Percentiles rank a stretch among this genome's conserved stretches.
These are phyloP conservation scores for Acaromyces ingoldii DNA, from an alignment of 1,284 basidiomycete genomes.

Conservation along the genomic window DNA sequence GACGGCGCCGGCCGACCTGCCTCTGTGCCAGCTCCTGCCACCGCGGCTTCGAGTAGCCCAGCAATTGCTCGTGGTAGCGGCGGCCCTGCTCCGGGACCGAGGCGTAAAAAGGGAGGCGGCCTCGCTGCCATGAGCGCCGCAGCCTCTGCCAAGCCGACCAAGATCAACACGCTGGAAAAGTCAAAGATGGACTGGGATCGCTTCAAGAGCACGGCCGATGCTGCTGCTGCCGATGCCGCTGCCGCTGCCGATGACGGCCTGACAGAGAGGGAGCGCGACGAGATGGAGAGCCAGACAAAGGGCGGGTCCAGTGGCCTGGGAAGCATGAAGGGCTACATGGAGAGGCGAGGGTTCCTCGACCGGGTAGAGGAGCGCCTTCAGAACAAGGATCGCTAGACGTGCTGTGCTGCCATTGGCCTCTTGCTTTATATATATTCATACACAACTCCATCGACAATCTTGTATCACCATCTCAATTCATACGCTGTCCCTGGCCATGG, in stretches of 20 bases:
- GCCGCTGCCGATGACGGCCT: slow-evolving; percentile 11
- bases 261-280: slow-evolving; percentile 35
- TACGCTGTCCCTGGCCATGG: no score
- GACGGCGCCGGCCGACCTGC: neutral
- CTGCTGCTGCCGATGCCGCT: neutral
- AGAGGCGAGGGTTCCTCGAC: slow-evolving; percentile 44
- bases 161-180: slow-evolving; percentile 50
- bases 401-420: no score
- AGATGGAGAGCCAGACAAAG: slow-evolving; percentile 47
- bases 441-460: no score
- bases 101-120: slow-evolving; percentile 25
- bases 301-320: slow-evolving; percentile 41
- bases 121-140: slow-evolving; percentile 26
- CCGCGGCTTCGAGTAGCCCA: neutral
- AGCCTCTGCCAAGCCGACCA: slow-evolving; percentile 22
- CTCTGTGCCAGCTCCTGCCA: slow-evolving; percentile 1
- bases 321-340: slow-evolving; percentile 46
- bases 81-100: slow-evolving; percentile 10
- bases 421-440: no score
- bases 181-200: slow-evolving; percentile 48
- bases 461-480: no score
- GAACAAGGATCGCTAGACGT: no score
- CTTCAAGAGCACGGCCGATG: slow-evolving; percentile 5
- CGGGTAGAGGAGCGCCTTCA: slow-evolving; percentile 38
- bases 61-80: neutral